Conservation (phyloP, 257 asterid genomes). For the Apocynum venetum region DNA sequence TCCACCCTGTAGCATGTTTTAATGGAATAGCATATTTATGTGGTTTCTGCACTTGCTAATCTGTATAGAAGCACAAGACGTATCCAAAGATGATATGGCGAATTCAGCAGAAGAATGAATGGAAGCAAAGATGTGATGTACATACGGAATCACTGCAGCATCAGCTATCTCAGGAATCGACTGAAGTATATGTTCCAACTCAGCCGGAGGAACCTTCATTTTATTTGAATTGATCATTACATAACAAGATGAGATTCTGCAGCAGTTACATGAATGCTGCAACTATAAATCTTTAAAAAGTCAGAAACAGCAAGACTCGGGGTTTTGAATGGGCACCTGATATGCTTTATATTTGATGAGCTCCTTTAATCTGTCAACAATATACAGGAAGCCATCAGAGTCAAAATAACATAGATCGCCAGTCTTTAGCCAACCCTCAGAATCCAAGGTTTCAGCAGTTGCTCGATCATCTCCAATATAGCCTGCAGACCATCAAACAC, state of each 20-base stretch:
- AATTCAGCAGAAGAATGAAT: neutral
- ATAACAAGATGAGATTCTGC: conserved; percentile 3
- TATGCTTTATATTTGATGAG: conserved; percentile 87
- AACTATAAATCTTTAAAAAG: neutral
- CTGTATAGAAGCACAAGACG: neutral
- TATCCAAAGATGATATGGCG: neutral
- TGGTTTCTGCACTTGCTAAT: neutral
- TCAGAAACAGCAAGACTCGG: neutral
- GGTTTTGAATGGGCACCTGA: conserved; percentile 46
- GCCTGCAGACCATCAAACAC: conserved; percentile 34
- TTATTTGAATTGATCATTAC: conserved; percentile 7
- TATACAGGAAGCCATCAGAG: conserved; percentile 66
- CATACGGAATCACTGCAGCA: conserved; percentile 98
- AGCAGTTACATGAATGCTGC: neutral
- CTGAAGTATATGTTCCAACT: conserved; percentile 81
- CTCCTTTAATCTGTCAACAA: conserved; percentile 89
- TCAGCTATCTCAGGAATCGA: conserved; percentile 76
- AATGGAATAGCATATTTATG: neutral
- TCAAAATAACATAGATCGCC: conserved; percentile 95
- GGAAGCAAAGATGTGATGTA: neutral
- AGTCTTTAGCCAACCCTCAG: conserved; percentile 94
- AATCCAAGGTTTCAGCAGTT: conserved; percentile 69
- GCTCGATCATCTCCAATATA: conserved; percentile 84
- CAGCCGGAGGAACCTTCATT: conserved; percentile 94
- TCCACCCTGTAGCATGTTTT: neutral